A percentile compares a stretch with the other conserved stretches of the same genome.
phyloP scores from a whole-genome alignment of 1,284 basidiomycete genomes.

The Ceratobasidium sp. region DNA sequence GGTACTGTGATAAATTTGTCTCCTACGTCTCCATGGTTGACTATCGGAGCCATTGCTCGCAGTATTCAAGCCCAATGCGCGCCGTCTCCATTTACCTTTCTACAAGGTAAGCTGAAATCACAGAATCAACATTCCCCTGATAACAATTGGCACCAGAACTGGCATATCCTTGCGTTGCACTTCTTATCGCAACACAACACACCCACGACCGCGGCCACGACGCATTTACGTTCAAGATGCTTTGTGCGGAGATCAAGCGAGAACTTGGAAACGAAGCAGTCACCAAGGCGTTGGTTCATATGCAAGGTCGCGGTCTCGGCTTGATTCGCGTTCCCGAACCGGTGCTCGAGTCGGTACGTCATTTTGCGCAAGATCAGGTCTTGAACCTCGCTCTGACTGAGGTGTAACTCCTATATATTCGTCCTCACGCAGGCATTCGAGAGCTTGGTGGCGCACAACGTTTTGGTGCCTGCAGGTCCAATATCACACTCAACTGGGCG shows the following conservation, averaged over 20 bases:
- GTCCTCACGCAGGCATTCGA: constrained; percentile 71
- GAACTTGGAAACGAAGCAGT: constrained; percentile 41
- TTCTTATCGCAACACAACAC: constrained; percentile 76
- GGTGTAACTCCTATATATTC: not conserved
- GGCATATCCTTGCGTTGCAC: constrained; percentile 75
- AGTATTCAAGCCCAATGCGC: constrained; percentile 59
- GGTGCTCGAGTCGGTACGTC: constrained; percentile 45
- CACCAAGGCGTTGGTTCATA: constrained; percentile 39
- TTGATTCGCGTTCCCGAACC: constrained; percentile 44
- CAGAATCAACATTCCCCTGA: not conserved
- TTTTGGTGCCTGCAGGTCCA: constrained; percentile 64
- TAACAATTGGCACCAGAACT: constrained; percentile 59
- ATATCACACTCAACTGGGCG: constrained; percentile 61
- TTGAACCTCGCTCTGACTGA: constrained; percentile 32
- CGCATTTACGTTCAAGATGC: constrained; percentile 80
- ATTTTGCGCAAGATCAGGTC: constrained; percentile 32
- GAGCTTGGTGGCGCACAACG: constrained; percentile 61
- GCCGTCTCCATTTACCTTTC: constrained; percentile 61
- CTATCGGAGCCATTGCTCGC: constrained; percentile 55
- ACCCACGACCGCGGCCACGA: constrained; percentile 72
- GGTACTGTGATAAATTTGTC: constrained; percentile 61
- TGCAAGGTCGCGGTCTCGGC: constrained; percentile 42
- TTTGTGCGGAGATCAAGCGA: constrained; percentile 67
- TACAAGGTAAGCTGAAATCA: constrained; percentile 60
- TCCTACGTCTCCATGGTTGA: constrained; percentile 64